Evolutionary conservation across 2,329 filamentous ascomycete species (phyloP), one percentile per base, ranked within the genome.

Genomic region (Cercospora sp.): DNA sequence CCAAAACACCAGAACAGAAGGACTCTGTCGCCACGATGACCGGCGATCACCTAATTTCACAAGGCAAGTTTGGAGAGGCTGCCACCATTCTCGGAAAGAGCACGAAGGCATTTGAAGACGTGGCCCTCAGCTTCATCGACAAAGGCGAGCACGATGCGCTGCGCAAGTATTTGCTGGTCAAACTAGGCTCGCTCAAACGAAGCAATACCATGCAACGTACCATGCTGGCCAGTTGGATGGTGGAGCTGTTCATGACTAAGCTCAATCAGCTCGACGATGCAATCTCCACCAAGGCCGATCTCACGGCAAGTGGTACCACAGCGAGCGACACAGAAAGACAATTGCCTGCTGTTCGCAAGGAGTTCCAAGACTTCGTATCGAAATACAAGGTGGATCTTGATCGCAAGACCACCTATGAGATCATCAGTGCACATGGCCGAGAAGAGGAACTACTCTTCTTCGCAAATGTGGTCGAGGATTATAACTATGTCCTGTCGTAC

Each of bases 221-320:
- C 71, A 97, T 99, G 93, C 89, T 98, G 72, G 92, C 94, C 1
- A 94, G 91, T 72, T 99, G 95, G 95, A 86, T 99, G 53, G 86
- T 97, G 9, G 95, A 99, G 79, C 86, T 98, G 1, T 99, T 94
- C 80, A 99, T 99, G 93, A 92, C 93, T 5, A 97, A 97, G 80
- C 86, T 99, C 51, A 97, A 99, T 78, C 90, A 91, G 3, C 85
- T 99, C 3, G 95, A 99, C 76, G 95, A 99, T 79, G 94, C 91
- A 2, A 94, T 98, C 71, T 91, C 94, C 45, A 96, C 94, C 0
- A 91, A 92, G 75, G 92, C 93, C 0, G 93, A 97, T 77, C 81
- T 94, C 23, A 92, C 93, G 70, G 67, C 75, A 13, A 74, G 73
- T 31, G 92, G 90, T 74, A 87, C 90, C 23, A 73, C 69, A 10